Evolutionary conservation across 2,329 filamentous ascomycete genomes (phyloP), one percentile per base, ranked within the genome.

Genomic region (Emmonsiellopsis sp.): DNA sequence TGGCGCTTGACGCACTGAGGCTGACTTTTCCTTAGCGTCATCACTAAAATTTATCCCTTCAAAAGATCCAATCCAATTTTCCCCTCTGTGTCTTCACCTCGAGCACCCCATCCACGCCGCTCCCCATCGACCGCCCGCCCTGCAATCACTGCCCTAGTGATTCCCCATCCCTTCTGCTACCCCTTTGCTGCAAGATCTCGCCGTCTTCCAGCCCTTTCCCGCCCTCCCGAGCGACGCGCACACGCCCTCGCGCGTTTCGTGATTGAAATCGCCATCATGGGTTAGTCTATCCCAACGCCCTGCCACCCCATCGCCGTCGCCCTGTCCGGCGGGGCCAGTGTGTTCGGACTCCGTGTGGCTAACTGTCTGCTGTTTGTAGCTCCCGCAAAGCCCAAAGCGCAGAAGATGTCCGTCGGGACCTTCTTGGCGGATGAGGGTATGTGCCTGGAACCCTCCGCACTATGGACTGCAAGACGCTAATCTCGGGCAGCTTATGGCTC

Each of bases 331-430:
- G 40, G 13, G 8, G 37, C 37, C 21, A 11, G 17, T 32, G 33
- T 46, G 33, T n/a, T 5, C 14, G 21, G 13, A 14, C 55, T 53
- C 49, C 51, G 31, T 50, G 51, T 57, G 50, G 53, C 52, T 53
- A 49, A 42, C 50, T 58, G 51, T 56, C 62, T 52, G 56, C 21
- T 57, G 51, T 53, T 48, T 69, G 56, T 68, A 95, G 91, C 87
- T 81, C 92, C 91, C 63, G 88, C 91, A 73, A 94, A 94, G 79
- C 87, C 89, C 78, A 86, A 95, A 76, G 80, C 83, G 74, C 86
- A 95, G 84, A 98, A 94, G 81, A 92, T 98, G 87, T 89, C 88
- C 79, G 85, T 97, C 70, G 88, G 89, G 80, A 88, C 89, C 76
- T 98, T 98, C 82, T 82, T 98, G 79, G 81, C 81, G 70, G 89